Evolutionary conservation across 352 stramenopile species (phyloP).

Genomic region (Pythium periplocum): DNA sequence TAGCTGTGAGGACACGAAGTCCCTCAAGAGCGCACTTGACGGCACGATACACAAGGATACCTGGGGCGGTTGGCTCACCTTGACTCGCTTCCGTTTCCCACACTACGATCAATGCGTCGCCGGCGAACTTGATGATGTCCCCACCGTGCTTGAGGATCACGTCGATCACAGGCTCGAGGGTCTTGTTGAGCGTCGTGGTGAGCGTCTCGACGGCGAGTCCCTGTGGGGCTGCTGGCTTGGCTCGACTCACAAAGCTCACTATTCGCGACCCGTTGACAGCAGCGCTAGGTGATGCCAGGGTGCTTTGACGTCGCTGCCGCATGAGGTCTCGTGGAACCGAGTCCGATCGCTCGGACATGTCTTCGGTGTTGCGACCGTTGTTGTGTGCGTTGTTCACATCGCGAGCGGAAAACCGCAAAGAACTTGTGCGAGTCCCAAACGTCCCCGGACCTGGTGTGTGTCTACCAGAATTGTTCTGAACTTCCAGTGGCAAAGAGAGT

Average conservation of each 20-base stretch:
- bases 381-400: not conserved
- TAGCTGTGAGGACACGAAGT: conserved; percentile 32
- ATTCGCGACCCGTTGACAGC: not conserved
- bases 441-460: not conserved
- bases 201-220: conserved; percentile 67
- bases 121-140: conserved; percentile 84
- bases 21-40: conserved; percentile 56
- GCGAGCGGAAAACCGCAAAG: no score
- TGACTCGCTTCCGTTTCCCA: conserved; percentile 63
- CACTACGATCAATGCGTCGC: conserved; percentile 76
- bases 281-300: conserved; percentile 4
- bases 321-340: conserved; percentile 29
- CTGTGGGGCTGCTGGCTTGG: conserved; percentile 44
- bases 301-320: conserved; percentile 30
- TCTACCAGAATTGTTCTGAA: not conserved
- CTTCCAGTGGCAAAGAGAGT: no score
- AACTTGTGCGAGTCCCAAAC: not conserved
- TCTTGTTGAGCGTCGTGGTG: conserved; percentile 76
- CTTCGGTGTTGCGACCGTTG: not conserved
- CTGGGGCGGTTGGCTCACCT: conserved; percentile 25
- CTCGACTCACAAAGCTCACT: conserved; percentile 41
- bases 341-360: conserved; percentile 14
- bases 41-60: conserved; percentile 50
- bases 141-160: conserved; percentile 67
- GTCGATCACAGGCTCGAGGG: conserved; percentile 69